Conservation (phyloP, 1,139 yeast species). For the Komagataea norvegica region DNA sequence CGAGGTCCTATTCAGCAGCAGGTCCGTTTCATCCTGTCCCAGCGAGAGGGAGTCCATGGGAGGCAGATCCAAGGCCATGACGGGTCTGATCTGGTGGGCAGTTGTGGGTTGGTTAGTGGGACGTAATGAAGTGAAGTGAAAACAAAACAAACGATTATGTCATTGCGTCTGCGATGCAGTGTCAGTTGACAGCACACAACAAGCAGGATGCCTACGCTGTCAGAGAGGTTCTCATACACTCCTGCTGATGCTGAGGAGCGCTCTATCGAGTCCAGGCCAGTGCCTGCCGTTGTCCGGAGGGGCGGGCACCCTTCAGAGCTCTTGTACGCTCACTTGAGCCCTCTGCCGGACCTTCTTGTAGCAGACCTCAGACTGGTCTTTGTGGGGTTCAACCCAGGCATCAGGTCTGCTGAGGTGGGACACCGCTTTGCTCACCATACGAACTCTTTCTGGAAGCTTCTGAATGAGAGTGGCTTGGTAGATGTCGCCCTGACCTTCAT, state of each 20-base stretch:
- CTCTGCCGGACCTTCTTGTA: constrained; percentile 21
- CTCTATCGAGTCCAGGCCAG: no score
- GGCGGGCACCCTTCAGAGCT: constrained; percentile 6
- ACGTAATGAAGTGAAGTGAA: no score
- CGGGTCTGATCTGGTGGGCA: no score
- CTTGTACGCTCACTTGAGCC: constrained; percentile 13
- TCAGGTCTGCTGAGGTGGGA: constrained; percentile 55
- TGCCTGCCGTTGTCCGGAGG: no score
- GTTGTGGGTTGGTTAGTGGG: no score
- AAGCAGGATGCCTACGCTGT: no score
- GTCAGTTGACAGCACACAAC: no score
- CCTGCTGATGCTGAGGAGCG: no score
- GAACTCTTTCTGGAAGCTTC: constrained; percentile 64
- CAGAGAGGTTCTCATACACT: no score
- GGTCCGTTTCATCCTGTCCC: background rate
- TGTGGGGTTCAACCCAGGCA: constrained; percentile 74
- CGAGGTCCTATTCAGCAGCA: background rate
- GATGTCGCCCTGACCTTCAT: constrained; percentile 28
- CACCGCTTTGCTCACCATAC: constrained; percentile 75
- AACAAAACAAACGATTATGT: no score
- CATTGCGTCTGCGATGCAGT: no score
- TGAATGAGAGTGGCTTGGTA: constrained; percentile 46
- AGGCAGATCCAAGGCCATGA: constrained; percentile 1
- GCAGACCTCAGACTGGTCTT: constrained; percentile 41
- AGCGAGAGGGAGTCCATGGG: constrained; percentile 2